A percentile compares a stretch with the other conserved stretches of the same genome.
Evolutionary conservation across 306 rosid species (phyloP).

Genomic region (Mimosa bimucronata): DNA sequence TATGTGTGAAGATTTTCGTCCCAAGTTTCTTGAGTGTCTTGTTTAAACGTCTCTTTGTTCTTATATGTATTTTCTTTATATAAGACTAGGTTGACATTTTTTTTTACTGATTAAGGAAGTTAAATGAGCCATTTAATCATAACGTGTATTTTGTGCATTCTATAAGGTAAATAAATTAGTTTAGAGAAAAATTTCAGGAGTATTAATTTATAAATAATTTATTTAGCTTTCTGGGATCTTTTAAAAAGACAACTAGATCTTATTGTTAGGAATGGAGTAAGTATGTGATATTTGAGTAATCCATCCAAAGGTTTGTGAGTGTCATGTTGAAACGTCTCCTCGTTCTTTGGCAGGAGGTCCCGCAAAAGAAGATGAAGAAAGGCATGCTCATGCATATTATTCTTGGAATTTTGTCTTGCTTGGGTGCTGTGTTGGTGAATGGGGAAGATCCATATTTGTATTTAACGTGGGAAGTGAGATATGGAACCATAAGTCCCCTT

Average conservation of each 20-base stretch:
- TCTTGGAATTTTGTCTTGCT: conserved; percentile 53
- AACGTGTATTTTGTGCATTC: too few relatives aligned
- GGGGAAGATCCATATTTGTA: conserved; percentile 70
- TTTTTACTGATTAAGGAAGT: too few relatives aligned
- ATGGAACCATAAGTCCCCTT: conserved; percentile 68
- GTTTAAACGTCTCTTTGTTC: neutral
- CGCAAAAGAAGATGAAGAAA: conserved; percentile 48
- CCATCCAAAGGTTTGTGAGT: neutral
- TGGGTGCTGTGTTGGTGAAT: conserved; percentile 46
- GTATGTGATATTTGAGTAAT: too few relatives aligned
- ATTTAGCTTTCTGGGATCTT: too few relatives aligned
- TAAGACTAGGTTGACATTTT: too few relatives aligned
- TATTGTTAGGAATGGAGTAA: too few relatives aligned
- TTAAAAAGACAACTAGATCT: too few relatives aligned
- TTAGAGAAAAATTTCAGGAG: too few relatives aligned
- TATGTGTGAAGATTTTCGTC: neutral
- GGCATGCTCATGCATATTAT: conserved; percentile 37
- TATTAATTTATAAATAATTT: too few relatives aligned
- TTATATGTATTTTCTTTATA: neutral
- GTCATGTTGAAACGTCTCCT: neutral
- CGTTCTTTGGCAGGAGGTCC: neutral
- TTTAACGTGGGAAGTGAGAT: conserved; percentile 63
- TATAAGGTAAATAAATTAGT: too few relatives aligned
- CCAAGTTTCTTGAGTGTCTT: neutral
- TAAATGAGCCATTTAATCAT: too few relatives aligned